Conservation (phyloP, 257 asterid genomes). For the Solanum infundibuliforme region DNA sequence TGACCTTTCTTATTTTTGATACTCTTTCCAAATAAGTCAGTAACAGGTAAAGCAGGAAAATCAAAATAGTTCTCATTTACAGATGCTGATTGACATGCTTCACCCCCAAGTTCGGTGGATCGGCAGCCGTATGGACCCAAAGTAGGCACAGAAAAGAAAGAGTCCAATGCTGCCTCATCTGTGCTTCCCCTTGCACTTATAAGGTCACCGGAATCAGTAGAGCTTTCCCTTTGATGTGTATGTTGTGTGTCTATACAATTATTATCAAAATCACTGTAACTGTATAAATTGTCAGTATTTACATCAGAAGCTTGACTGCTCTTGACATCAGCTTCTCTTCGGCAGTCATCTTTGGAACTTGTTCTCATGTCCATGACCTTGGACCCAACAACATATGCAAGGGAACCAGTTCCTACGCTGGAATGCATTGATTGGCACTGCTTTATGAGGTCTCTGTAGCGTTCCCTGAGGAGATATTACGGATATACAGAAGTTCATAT, state of each 20-base stretch:
- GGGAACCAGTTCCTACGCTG: constrained; percentile 94
- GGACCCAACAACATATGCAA: constrained; percentile 91
- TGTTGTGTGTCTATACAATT: constrained; percentile 36
- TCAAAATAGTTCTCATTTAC: constrained; percentile 51
- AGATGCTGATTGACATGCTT: constrained; percentile 30
- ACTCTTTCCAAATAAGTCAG: constrained; percentile 63
- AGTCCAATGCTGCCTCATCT: constrained; percentile 52
- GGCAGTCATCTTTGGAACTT: constrained; percentile 62
- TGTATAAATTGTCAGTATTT: constrained; percentile 25
- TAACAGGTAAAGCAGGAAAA: constrained; percentile 78
- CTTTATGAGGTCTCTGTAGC: constrained; percentile 68
- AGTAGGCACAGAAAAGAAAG: constrained; percentile 45
- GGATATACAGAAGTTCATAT: background rate
- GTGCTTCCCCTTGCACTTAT: constrained; percentile 49
- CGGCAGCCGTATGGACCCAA: constrained; percentile 38
- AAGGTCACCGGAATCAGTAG: constrained; percentile 64
- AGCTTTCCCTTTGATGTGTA: constrained; percentile 33
- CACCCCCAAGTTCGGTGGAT: constrained; percentile 30
- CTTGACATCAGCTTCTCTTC: constrained; percentile 39
- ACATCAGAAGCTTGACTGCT: constrained; percentile 34
- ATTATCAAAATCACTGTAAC: constrained; percentile 26
- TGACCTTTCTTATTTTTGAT: constrained; percentile 30
- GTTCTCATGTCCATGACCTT: constrained; percentile 96
- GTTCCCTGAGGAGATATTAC: constrained; percentile 49
- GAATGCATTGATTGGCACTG: constrained; percentile 95